Evolutionary conservation across 805 yeast species (phyloP), one percentile per base, ranked within the genome.

Genomic region (Metschnikowia peoriensis): DNA sequence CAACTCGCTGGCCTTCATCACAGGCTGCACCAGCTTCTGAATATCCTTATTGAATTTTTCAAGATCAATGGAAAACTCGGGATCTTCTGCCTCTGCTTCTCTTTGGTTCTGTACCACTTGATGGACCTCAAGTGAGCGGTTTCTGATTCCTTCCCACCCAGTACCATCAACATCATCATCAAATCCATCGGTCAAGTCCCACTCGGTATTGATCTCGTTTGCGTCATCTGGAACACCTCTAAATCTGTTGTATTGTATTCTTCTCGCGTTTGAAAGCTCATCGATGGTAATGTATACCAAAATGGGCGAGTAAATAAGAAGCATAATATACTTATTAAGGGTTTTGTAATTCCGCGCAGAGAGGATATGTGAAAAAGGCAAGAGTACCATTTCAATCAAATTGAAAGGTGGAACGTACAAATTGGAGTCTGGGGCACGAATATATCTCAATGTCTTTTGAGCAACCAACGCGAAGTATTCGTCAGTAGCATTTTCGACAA

Each of bases 391-490:
- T 67, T 90, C 97, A 49, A 90, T 69, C 59, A 90, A 66, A 66
- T 90, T 90, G 57, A 89, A 77, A 5, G 97, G 97, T 5, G 97
- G 93, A 28, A 89, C 91, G 65, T 82, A 90, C 40, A 89, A 87
- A 63, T 87, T 83, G 52, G 83, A 85, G 70, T 90, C 97, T 0
- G 97, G 97, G 0, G 96, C 96, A 60, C 97, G 78, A 49, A 89
- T 83, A 65, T 87, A 90, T 55, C 92, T 78, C 60, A 90, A 76
- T 0, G 96, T 89, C 73, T 90, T 89, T 56, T 87, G 87, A 4
- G 96, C 88, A 59, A 88, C 88, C 49, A 89, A 77, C 0, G 96
- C 96, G 74, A 89, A 79, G 64, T 86, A 90, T 66, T 90, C 96
- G 63, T 88, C 89, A 16, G 86, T 82, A 1, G 96, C 90, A 71